Base-by-base conservation (phyloP, 2,329 filamentous ascomycete genomes). In the Myotisia sp. region DNA sequence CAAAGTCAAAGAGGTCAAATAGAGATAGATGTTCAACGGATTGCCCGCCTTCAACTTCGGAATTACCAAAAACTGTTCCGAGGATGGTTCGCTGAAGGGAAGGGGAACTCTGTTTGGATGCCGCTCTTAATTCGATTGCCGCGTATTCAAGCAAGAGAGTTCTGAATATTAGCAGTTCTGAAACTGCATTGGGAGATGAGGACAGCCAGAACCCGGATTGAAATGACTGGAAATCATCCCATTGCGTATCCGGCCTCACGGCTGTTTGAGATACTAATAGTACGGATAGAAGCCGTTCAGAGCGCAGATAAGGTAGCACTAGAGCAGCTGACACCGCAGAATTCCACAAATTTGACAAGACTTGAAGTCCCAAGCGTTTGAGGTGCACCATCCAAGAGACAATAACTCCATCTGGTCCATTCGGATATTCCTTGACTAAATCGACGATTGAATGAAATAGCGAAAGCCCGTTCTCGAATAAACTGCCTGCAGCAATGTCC, bases 1-100 rank as follows among this genome's bases (percentile, higher is more conserved):
- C 70, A 48, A 95, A 95, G 57, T 98, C 90, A 47, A 92, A 90
- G 14, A 95, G 68, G 44, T 94, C 85, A 49, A 95, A 93, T 5
- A 95, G 70, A 3, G 80, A 85, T 1, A 78, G 70, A 38, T 84
- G 79, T 18, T 65, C 61, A 23, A 79, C 63, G 4, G 74, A 63
- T 35, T 81, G 71, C 30, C 78, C 76, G 38, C 72, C 73, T 12
- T 75, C 63, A 7, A 71, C 65, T 5, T 83, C 74, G 26, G 79
- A 75, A 37, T 47, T 59, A 4, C 90, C 90, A 27, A 86, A 73
- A n/a, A 95, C 63, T 0, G 83, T 63, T 3, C 67, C 67, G 21
- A 75, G 56, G 3, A 81, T 71, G 5, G 75, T 68, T 37, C 75
- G 64, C 52, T 82, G 81, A 34, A 80, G 62, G 19, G 76, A 75